phyloP scores from a whole-genome alignment of 1,284 basidiomycete species.

The Cryptococcus sp. region DNA sequence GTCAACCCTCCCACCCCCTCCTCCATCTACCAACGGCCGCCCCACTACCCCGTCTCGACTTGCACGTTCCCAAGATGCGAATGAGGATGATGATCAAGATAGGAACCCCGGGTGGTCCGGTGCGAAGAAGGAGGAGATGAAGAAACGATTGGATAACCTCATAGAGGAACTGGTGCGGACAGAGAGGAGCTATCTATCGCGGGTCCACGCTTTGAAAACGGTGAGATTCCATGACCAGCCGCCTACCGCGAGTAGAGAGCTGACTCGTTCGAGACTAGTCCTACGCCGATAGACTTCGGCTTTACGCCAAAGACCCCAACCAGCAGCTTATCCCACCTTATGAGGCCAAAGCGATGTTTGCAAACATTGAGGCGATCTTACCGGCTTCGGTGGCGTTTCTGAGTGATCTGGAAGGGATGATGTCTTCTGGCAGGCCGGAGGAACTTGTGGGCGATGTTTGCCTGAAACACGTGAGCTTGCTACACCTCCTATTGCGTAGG shows the following conservation, averaged over 20 bases:
- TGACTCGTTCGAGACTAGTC: constrained; percentile 47
- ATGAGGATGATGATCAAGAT: constrained; percentile 16
- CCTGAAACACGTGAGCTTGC: constrained; percentile 61
- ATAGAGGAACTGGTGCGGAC: constrained; percentile 48
- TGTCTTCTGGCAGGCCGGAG: constrained; percentile 53
- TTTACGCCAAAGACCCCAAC: constrained; percentile 76
- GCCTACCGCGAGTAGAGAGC: background rate
- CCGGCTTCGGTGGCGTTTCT: constrained; percentile 85
- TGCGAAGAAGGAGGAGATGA: constrained; percentile 34
- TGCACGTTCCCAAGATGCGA: constrained; percentile 3
- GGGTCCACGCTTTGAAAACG: constrained; percentile 42
- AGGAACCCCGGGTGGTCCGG: constrained; percentile 19
- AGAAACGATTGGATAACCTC: constrained; percentile 26
- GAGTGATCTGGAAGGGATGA: constrained; percentile 75
- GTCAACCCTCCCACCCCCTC: constrained; percentile 26
- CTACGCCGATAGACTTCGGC: constrained; percentile 86
- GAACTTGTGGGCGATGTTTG: constrained; percentile 79
- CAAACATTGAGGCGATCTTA: constrained; percentile 84
- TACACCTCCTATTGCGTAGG: background rate
- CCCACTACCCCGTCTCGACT: constrained; percentile 26
- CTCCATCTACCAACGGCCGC: constrained; percentile 9
- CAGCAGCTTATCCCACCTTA: constrained; percentile 83
- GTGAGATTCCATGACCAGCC: constrained; percentile 23
- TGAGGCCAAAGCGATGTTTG: constrained; percentile 88
- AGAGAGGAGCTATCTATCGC: constrained; percentile 44